Base-by-base conservation (phyloP, 257 asterid genomes). In the Jasminum sambac region DNA sequence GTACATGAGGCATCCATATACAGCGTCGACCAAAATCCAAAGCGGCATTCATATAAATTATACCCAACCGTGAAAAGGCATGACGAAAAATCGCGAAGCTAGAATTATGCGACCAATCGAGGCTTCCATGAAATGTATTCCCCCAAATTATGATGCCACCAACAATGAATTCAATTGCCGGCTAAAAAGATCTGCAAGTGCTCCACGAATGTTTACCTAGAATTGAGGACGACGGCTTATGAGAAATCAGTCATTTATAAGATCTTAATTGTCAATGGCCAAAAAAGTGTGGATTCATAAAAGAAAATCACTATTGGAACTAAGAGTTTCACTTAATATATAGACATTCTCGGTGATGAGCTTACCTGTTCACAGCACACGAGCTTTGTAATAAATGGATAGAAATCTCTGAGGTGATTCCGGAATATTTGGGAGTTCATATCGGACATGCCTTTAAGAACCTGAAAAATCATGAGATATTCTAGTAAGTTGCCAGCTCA, bases 351-450 rank as follows among this genome's bases (percentile, higher is more conserved):
- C 7, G 67, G 72, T 48, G 46, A 64, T 11, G 81, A 72, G 61
- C 63, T 82, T 88, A 94, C 99, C 99, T 91, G 99, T 83, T 94
- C 93, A 65, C 93, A 86, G 91, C 96, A 89, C 65, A 94, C 91
- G 17, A 94, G 99, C 83, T 88, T 94, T 5, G 99, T 88, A 66
- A 94, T 88, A 78, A 85, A 78, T 64, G 99, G 99, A 83, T 94
- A 94, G 77, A 94, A 94, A 77, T 88, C 93, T 76, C 90, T 76
- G 60, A 94, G 89, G 78, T 91, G 92, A 76, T 76, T 94, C 77
- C 80, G 85, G 90, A 94, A 91, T 76, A 94, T 86, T 78, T 68
- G 76, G 64, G 83, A 71, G 76, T 94, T 88, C 98, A 94, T 91
- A 63, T 78, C 79, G 75, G 87, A 81, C 99, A 94, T 91, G 84